Percentiles rank a stretch among this genome's conserved stretches.
phyloP scores from a whole-genome alignment of 192 early-diverging fungal species.

The Linnemannia zychae region DNA sequence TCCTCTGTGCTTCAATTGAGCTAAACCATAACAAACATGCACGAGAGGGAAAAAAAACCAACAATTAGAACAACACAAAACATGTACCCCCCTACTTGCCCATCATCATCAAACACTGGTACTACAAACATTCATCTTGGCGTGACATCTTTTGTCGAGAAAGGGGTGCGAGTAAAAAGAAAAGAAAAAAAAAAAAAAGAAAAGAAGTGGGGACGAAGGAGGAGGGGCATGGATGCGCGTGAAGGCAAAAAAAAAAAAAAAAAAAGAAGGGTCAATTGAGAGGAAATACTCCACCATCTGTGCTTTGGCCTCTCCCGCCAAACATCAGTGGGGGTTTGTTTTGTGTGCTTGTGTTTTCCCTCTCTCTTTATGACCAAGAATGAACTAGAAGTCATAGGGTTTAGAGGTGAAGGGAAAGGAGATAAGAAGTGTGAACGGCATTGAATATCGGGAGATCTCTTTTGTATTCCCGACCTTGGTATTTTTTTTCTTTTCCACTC shows the following conservation, averaged over 20 bases:
- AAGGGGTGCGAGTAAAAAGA: neutral
- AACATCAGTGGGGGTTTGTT: too few relatives aligned
- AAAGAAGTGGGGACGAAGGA: neutral
- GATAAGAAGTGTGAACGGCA: neutral
- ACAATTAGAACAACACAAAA: neutral
- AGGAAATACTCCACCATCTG: neutral
- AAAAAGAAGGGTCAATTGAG: neutral
- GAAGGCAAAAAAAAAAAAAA: neutral
- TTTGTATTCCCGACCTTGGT: neutral
- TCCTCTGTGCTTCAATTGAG: neutral
- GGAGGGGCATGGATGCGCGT: neutral
- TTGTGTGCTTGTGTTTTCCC: neutral
- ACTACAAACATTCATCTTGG: neutral
- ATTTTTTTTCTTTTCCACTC: neutral
- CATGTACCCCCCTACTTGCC: neutral
- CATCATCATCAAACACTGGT: neutral
- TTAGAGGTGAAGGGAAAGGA: neutral
- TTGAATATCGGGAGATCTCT: constrained; percentile 1
- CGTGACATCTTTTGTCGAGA: neutral
- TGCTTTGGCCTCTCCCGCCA: neutral
- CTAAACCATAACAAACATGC: neutral
- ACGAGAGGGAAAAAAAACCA: neutral
- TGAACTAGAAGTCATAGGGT: neutral
- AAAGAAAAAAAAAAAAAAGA: neutral
- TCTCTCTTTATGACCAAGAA: neutral